phyloP scores from a whole-genome alignment of 2,329 filamentous ascomycete genomes.

The Colletotrichum higginsianum region DNA sequence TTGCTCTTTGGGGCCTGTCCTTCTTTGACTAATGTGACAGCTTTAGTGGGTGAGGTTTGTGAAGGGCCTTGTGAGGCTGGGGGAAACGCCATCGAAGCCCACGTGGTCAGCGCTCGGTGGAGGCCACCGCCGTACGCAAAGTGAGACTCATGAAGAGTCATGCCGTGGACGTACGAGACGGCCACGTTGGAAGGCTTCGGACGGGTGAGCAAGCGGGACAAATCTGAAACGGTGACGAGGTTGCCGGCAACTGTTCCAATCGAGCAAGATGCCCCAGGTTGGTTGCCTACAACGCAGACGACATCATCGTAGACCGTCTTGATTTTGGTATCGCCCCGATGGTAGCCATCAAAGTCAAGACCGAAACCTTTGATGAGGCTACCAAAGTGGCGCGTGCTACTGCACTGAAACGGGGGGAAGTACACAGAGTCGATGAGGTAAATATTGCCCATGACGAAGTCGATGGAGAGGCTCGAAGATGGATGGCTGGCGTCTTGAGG shows the following conservation, averaged over 20 bases:
- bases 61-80: neutral
- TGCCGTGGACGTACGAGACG: neutral
- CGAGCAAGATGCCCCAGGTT: neutral
- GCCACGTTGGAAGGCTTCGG: conserved; percentile 2
- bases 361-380: conserved; percentile 32
- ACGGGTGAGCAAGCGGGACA: neutral
- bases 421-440: conserved; percentile 26
- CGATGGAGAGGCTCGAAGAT: conserved; percentile 22
- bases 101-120: conserved; percentile 2
- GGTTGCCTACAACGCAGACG: conserved; percentile 19
- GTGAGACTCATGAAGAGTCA: neutral
- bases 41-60: neutral
- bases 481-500: neutral
- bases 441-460: conserved; percentile 29
- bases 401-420: neutral
- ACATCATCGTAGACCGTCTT: conserved; percentile 32
- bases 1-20: neutral
- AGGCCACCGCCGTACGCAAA: conserved; percentile 16
- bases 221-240: conserved; percentile 13
- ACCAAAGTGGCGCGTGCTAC: neutral
- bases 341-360: conserved; percentile 12
- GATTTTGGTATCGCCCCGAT: conserved; percentile 1
- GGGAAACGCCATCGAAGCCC: conserved; percentile 23
- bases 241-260: conserved; percentile 28
- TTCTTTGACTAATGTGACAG: no score